A percentile compares a stretch with the other conserved stretches of the same genome.
phyloP scores from a whole-genome alignment of 163 green algal species.

The Volvox carteri region DNA sequence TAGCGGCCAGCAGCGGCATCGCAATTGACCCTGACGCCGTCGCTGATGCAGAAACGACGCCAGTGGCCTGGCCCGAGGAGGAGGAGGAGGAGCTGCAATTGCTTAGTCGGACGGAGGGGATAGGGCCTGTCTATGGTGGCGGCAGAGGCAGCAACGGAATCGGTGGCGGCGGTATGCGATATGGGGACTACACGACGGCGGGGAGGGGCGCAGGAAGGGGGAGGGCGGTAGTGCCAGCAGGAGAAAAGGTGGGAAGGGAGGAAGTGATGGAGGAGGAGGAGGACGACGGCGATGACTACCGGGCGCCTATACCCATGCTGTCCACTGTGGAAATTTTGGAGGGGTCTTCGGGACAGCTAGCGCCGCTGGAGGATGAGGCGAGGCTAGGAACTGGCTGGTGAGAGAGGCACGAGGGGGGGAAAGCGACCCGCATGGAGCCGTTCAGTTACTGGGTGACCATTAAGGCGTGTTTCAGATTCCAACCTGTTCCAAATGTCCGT shows the following conservation, averaged over 20 bases:
- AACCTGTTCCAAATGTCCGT: no score
- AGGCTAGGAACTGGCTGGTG: no score
- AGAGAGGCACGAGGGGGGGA: no score
- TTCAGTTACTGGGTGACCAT: no score
- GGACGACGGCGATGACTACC: neutral
- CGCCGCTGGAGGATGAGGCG: neutral
- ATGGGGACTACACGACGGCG: no score
- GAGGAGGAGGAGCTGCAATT: neutral
- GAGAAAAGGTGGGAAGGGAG: neutral
- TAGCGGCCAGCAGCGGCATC: neutral
- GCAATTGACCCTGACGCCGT: neutral
- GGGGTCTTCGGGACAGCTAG: neutral
- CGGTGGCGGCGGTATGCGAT: no score
- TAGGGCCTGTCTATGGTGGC: neutral
- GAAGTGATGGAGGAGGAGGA: neutral
- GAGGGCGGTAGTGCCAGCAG: neutral
- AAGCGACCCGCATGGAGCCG: no score
- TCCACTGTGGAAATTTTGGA: neutral
- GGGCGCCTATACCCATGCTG: conserved; percentile 15
- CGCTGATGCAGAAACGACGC: neutral
- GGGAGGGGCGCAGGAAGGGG: neutral
- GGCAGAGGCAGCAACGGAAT: neutral
- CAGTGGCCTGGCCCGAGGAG: neutral
- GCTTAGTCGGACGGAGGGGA: neutral
- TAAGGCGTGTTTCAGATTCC: no score